Evolutionary conservation across 176 grass and related monocot species (phyloP), one percentile per base, ranked within the genome.

Genomic region (Cocos nucifera): DNA sequence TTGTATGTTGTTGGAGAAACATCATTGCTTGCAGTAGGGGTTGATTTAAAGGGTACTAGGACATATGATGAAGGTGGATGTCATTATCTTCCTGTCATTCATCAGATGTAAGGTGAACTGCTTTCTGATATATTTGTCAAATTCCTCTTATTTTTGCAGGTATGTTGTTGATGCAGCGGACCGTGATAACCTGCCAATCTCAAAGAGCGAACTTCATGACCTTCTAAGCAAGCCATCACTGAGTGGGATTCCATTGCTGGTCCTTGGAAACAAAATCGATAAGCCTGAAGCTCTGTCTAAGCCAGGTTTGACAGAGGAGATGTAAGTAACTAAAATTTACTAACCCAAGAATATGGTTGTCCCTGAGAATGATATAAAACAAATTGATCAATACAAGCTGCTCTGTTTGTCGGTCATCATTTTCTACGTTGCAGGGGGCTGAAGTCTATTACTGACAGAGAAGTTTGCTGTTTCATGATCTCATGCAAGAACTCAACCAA

Each of bases 401-500:
- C 10, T 44, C 1, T 44, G 35, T 44, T 44, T 44, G 54, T 26
- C 10, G 65, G 51, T 64, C 25, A 26, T 44, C 61, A 72, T 60
- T 49, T 17, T 1, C 22, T 67, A 4, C 53, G 22, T 53, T 74
- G 62, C 75, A 92, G 94, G 87, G 75, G 82, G 3, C 67, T 98
- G 52, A 78, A 75, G 76, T 65, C 70, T 12, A 89, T 98, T 49
- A 76, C 76, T 19, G 82, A 89, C 29, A 65, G 94, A 69, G 94
- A 98, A 75, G 87, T 98, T 9, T 76, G 76, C 17, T 93, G 84
- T 65, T 98, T 92, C 82, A 83, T 89, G 87, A 97, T 92, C 78
- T 97, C 93, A 57, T 97, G 93, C 84, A 97, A 91, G 81, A 88
- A 97, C 73, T 88, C 87, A 0, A 97, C 84, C 50, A 91, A 97